Conservation (phyloP, 2,329 filamentous ascomycete species). For the Botrytis fragariae region DNA sequence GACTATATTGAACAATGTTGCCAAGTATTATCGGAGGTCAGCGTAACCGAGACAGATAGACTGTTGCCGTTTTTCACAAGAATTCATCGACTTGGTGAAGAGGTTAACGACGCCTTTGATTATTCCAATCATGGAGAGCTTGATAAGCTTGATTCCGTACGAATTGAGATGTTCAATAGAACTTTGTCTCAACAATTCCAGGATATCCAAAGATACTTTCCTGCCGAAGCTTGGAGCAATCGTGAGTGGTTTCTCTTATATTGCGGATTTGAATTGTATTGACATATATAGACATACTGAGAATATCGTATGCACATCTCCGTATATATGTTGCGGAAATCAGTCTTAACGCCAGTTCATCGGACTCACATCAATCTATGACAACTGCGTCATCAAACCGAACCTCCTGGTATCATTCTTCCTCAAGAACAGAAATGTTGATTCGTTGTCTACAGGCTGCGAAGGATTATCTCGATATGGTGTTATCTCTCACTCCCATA, state of each 20-base stretch:
- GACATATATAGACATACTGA: background rate
- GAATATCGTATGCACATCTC: slow-evolving; percentile 22
- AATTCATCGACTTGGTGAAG: slow-evolving; percentile 33
- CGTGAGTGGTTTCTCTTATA: slow-evolving; percentile 20
- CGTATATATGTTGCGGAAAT: slow-evolving; percentile 33
- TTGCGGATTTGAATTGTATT: background rate
- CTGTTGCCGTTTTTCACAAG: slow-evolving; percentile 32
- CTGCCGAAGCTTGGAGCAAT: slow-evolving; percentile 30
- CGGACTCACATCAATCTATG: slow-evolving; percentile 5
- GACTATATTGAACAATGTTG: slow-evolving; percentile 33
- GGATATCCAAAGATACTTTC: slow-evolving; percentile 29
- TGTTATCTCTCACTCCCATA: slow-evolving; percentile 18
- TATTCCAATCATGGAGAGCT: slow-evolving; percentile 27
- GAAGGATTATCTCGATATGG: slow-evolving; percentile 28
- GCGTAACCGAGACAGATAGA: slow-evolving; percentile 29
- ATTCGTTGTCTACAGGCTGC: slow-evolving; percentile 25
- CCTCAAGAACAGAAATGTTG: slow-evolving; percentile 25
- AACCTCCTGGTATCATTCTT: slow-evolving; percentile 29
- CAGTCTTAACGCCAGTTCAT: slow-evolving; percentile 29
- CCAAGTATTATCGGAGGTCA: slow-evolving; percentile 25
- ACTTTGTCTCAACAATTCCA: slow-evolving; percentile 32
- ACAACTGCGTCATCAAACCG: background rate
- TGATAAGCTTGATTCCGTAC: slow-evolving; percentile 27
- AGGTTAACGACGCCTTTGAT: slow-evolving; percentile 34
- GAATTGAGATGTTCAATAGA: slow-evolving; percentile 32